A percentile compares a stretch with the other conserved stretches of the same genome.
Evolutionary conservation across 805 yeast genomes (phyloP).

Genomic region (Saccharomycopsis oosterbeekiorum): DNA sequence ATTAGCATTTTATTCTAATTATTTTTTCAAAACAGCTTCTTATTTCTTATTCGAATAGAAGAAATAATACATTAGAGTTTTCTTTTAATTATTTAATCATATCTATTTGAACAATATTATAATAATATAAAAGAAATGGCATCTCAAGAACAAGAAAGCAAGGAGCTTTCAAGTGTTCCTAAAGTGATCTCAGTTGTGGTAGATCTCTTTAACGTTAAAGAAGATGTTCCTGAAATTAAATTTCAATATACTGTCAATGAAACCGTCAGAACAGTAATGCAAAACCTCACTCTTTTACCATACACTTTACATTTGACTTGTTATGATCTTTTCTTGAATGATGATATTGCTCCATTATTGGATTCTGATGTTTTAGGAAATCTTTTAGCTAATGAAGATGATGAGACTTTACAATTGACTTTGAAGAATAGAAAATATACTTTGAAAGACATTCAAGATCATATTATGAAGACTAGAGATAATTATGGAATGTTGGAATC

Average conservation of each 20-base stretch:
- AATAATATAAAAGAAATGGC: background rate
- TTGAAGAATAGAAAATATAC: slow-evolving; percentile 43
- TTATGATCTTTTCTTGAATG: slow-evolving; percentile 37
- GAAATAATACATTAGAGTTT: background rate
- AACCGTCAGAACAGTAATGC: slow-evolving; percentile 45
- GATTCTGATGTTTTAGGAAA: slow-evolving; percentile 23
- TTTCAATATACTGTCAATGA: slow-evolving; percentile 26
- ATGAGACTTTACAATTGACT: slow-evolving; percentile 35
- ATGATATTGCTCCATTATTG: slow-evolving; percentile 27
- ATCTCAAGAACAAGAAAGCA: background rate
- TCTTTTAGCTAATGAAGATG: slow-evolving; percentile 20
- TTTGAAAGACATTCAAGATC: slow-evolving; percentile 50
- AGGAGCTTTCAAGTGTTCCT: background rate
- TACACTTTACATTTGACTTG: slow-evolving; percentile 51
- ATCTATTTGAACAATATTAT: background rate
- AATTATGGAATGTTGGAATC: slow-evolving; percentile 41
- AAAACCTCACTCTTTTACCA: slow-evolving; percentile 48
- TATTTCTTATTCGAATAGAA: background rate
- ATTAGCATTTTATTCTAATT: background rate
- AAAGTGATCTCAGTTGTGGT: background rate
- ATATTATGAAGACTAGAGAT: slow-evolving; percentile 55
- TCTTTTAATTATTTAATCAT: background rate
- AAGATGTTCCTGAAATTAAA: background rate
- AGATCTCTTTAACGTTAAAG: background rate
- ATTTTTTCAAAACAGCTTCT: background rate